Conservation (phyloP, 371 early-diverging fungal species). For the Mucor sp. region DNA sequence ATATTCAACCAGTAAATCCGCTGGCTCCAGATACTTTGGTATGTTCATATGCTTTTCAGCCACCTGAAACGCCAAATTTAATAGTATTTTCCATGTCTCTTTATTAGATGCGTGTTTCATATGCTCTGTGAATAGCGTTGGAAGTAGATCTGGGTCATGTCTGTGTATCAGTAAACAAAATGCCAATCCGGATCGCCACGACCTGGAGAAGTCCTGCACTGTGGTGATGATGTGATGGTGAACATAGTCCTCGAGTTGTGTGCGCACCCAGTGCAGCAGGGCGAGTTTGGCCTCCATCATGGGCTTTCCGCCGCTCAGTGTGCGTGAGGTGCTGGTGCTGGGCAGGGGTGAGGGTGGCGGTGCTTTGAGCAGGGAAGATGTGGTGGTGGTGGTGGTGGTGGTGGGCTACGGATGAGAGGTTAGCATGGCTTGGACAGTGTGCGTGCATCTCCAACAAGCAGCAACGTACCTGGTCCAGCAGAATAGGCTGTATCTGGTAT, state of each 20-base stretch:
- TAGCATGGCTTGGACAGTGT: too few relatives aligned
- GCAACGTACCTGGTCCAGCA: slow-evolving; percentile 17
- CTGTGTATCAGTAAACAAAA: slow-evolving; percentile 74
- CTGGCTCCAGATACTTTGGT: slow-evolving; percentile 44
- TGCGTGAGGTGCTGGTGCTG: slow-evolving; percentile 17
- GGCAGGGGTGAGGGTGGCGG: slow-evolving; percentile 26
- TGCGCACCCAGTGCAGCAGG: slow-evolving; percentile 69
- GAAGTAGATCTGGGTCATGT: slow-evolving; percentile 63
- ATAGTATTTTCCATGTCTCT: slow-evolving; percentile 30
- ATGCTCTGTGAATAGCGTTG: slow-evolving; percentile 50
- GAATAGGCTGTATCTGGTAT: slow-evolving; percentile 60
- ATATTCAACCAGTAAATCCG: slow-evolving; percentile 40
- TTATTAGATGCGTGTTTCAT: slow-evolving; percentile 22
- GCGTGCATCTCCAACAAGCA: too few relatives aligned
- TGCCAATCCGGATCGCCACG: slow-evolving; percentile 74
- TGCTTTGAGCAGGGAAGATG: not conserved
- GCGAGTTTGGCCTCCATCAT: slow-evolving; percentile 54
- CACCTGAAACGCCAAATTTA: slow-evolving; percentile 35
- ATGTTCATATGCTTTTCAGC: slow-evolving; percentile 38
- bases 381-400: not conserved
- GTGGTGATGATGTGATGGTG: slow-evolving; percentile 50
- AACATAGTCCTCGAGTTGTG: slow-evolving; percentile 60
- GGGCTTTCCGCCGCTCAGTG: slow-evolving; percentile 8
- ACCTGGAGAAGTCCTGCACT: slow-evolving; percentile 65
- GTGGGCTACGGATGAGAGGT: not conserved